A percentile compares a stretch with the other conserved stretches of the same genome.
phyloP scores from a whole-genome alignment of 1,284 basidiomycete genomes.

The Sphaerobolus stellatus region DNA sequence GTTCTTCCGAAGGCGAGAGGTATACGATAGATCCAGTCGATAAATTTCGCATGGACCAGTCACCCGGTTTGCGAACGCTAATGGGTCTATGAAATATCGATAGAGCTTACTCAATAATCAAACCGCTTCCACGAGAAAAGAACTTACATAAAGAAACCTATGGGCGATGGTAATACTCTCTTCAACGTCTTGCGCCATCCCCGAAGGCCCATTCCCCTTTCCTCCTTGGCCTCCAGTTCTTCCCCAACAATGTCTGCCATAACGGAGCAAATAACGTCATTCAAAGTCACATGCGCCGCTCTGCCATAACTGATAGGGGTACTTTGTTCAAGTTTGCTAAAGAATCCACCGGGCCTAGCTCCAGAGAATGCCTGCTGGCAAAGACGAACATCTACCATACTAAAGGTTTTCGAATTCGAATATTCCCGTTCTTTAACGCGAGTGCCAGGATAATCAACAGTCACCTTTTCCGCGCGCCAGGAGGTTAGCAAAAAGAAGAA shows the following conservation, averaged over 20 bases:
- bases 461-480: constrained; percentile 28
- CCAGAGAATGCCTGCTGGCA: constrained; percentile 31
- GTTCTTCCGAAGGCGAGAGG: constrained; percentile 5
- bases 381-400: constrained; percentile 27
- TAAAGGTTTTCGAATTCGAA: constrained; percentile 26
- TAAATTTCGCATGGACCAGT: not conserved
- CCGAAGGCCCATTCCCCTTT: constrained; percentile 14
- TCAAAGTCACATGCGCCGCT: constrained; percentile 23
- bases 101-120: not conserved
- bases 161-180: not conserved
- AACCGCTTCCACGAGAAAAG: not conserved
- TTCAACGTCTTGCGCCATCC: not conserved
- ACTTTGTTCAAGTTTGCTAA: not conserved
- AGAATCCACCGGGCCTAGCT: constrained; percentile 17
- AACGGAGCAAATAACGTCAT: constrained; percentile 32
- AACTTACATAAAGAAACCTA: constrained; percentile 2
- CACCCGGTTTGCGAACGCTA: constrained; percentile 1
- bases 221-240: constrained; percentile 14
- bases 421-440: constrained; percentile 25
- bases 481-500: constrained; percentile 25
- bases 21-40: constrained; percentile 4
- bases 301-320: not conserved
- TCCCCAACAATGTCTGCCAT: constrained; percentile 28
- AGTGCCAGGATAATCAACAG: constrained; percentile 10
- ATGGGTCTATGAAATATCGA: not conserved